Conservation (phyloP, 2,329 filamentous ascomycete genomes). For the Harringtonia aguacate region DNA sequence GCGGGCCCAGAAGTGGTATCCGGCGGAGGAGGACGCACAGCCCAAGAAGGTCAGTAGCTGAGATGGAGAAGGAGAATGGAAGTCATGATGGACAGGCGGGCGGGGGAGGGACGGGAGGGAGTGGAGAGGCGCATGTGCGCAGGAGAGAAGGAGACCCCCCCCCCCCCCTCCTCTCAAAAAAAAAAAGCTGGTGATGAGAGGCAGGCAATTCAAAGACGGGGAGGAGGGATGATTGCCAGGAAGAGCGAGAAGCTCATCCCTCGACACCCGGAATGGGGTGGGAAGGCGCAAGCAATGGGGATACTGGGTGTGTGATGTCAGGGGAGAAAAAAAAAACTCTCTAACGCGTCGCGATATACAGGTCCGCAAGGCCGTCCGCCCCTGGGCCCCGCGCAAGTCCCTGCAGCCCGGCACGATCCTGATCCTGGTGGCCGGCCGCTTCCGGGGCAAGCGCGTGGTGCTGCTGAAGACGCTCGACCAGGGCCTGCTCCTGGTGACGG, state of each 20-base stretch:
- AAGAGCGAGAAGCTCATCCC: not conserved
- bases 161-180: no score
- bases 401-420: conserved; percentile 93
- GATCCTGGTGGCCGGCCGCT: conserved; percentile 97
- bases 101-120: not conserved
- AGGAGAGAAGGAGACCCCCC: not conserved
- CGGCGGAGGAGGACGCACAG: conserved; percentile 80
- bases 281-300: no score
- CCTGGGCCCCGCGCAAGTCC: conserved; percentile 76
- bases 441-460: conserved; percentile 99
- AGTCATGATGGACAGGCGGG: not conserved
- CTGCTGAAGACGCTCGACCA: conserved; percentile 96
- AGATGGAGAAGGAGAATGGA: not conserved
- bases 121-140: not conserved
- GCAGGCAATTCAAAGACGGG: not conserved
- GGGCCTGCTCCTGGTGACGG: conserved; percentile 97
- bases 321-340: no score
- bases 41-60: conserved; percentile 90
- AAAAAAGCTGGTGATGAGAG: no score
- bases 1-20: conserved; percentile 99
- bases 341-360: conserved; percentile 33
- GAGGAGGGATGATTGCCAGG: no score
- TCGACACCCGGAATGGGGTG: no score
- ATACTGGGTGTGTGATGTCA: no score
- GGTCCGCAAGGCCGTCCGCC: conserved; percentile 89